Conservation (phyloP, 1,139 yeast genomes). For the Saccharomyces hybrid region DNA sequence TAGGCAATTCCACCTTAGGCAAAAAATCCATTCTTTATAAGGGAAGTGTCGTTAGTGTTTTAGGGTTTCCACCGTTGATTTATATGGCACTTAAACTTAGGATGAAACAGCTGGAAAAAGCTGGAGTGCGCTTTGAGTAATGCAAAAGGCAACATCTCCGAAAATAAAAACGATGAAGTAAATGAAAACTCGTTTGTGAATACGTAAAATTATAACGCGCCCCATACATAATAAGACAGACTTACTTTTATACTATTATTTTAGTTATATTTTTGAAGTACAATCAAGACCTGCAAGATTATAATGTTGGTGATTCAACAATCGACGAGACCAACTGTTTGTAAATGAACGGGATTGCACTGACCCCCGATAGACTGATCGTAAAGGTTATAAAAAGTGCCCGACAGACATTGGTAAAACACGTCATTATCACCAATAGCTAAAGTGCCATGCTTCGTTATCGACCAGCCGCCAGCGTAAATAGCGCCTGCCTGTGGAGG, state of each 20-base stretch:
- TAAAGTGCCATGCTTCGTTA: slow-evolving; percentile 54
- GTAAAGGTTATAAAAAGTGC: slow-evolving; percentile 76
- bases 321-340: slow-evolving; percentile 52
- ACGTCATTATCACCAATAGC: slow-evolving; percentile 58
- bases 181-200: background rate
- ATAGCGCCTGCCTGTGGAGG: slow-evolving; percentile 85
- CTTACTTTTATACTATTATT: background rate
- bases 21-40: slow-evolving; percentile 2
- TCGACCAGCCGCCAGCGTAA: slow-evolving; percentile 75
- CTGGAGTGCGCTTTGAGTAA: slow-evolving; percentile 11
- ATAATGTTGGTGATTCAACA: slow-evolving; percentile 39
- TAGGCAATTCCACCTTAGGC: background rate
- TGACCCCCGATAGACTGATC: slow-evolving; percentile 60
- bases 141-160: background rate
- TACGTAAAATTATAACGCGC: background rate
- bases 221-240: background rate
- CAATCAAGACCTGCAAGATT: background rate
- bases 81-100: slow-evolving; percentile 9
- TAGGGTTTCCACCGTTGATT: slow-evolving; percentile 14
- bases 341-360: slow-evolving; percentile 58
- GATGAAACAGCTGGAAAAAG: slow-evolving; percentile 7
- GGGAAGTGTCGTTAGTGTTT: slow-evolving; percentile 12
- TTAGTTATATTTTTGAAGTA: background rate
- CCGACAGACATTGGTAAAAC: slow-evolving; percentile 76
- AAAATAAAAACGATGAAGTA: background rate